Conservation (phyloP, 192 early-diverging fungal genomes). For the Backusella tarrabulga region DNA sequence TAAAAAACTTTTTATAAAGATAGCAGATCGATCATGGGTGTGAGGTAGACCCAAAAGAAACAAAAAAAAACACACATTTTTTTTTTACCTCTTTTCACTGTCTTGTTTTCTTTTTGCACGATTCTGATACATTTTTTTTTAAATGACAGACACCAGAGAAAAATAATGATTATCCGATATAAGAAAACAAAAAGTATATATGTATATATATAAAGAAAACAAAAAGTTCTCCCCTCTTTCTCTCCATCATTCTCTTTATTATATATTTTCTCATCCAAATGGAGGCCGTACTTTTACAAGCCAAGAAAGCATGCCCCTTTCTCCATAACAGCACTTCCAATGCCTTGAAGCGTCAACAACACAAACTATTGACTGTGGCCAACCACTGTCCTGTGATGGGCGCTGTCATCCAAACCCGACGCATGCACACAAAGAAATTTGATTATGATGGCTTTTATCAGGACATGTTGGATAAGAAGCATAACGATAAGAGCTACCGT, state of each 20-base stretch:
- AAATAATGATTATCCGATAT: background rate
- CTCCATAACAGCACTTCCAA: slow-evolving; percentile 63
- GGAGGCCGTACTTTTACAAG: slow-evolving; percentile 38
- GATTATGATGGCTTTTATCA: slow-evolving; percentile 91
- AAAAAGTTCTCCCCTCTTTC: background rate
- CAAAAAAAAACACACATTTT: too few relatives aligned
- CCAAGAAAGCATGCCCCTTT: slow-evolving; percentile 67
- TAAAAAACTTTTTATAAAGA: too few relatives aligned
- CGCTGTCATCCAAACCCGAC: slow-evolving; percentile 63
- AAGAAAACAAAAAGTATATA: background rate
- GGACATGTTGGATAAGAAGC: slow-evolving; percentile 89
- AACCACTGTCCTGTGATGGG: slow-evolving; percentile 79
- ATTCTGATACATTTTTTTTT: background rate
- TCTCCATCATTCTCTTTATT: background rate
- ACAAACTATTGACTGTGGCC: slow-evolving; percentile 53
- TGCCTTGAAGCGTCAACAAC: slow-evolving; percentile 45
- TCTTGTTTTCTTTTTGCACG: background rate
- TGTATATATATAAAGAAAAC: background rate
- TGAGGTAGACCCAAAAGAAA: too few relatives aligned
- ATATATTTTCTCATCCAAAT: slow-evolving; percentile 14
- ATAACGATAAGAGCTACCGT: slow-evolving; percentile 94
- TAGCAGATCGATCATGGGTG: too few relatives aligned
- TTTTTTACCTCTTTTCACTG: background rate
- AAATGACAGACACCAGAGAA: background rate
- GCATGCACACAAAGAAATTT: slow-evolving; percentile 50